Evolutionary conservation across 352 stramenopile species (phyloP), one percentile per base, ranked within the genome.

Genomic region (Phytophthora ohioensis): DNA sequence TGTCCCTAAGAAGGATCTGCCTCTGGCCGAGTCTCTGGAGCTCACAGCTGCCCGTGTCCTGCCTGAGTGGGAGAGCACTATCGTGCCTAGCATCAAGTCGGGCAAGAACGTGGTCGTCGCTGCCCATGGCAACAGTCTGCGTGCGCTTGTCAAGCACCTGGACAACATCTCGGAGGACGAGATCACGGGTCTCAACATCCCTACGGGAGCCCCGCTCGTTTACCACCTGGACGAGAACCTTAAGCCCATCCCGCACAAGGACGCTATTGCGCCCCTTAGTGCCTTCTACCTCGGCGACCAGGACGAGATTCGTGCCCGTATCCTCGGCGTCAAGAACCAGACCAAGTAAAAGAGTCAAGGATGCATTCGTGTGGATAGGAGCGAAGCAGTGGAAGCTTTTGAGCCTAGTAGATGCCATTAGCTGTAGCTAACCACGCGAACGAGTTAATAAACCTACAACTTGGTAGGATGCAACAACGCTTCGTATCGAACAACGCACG

Each of bases 301-400:
- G 78, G 93, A 98, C 51, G 97, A 97, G 53, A 98, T 99, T 79
- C 94, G 93, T 58, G 86, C 86, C 39, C 91, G 97, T 62, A 99
- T 99, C 81, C 93, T 98, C 67, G 95, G 94, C 43, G 96, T 99
- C 63, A 98, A 98, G 91, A 98, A 98, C 81, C 97, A 99, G 85
- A 98, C 97, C 75, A 98, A 98, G 82, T 99, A 96, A 71, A 60
- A 27, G 21, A 27, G 21, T 27, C 21, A 27, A 27, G 21, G 21
- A 27, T 13, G 36, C 46, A 8, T 60, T 61, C 49, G 30, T 39
- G 61, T 60, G 31, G 36, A 36, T 47, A 52, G 27, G 38, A 53
- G 21, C 54, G 31, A 31, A n/a, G 36, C 41, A 38, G 30, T 47
- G 21, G 41, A 55, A 46, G 17, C 17, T 39, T 55, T 64, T 52